Evolutionary conservation across 2,329 filamentous ascomycete genomes (phyloP).

Genomic region (Sphaerostilbella broomeana): DNA sequence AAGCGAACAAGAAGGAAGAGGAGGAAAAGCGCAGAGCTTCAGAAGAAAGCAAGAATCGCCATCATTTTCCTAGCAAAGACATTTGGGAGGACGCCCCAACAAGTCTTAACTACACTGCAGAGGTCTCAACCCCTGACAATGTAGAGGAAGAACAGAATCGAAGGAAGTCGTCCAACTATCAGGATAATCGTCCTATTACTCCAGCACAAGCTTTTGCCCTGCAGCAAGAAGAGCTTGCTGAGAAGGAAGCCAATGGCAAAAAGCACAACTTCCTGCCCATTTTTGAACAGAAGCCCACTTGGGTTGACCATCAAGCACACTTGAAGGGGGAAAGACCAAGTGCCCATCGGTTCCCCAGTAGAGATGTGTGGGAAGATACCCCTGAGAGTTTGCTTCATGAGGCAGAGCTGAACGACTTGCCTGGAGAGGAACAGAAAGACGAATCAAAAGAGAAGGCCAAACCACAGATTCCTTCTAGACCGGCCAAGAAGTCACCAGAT

Average conservation of each 20-base stretch:
- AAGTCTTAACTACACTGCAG: conserved; percentile 71
- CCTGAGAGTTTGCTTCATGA: conserved; percentile 77
- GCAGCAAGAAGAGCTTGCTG: conserved; percentile 58
- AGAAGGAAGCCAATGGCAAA: conserved; percentile 39
- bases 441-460: no score
- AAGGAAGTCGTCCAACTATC: conserved; percentile 23
- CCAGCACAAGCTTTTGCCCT: conserved; percentile 60
- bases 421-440: conserved; percentile 20
- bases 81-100: conserved; percentile 95
- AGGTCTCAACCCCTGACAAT: conserved; percentile 70
- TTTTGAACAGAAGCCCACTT: conserved; percentile 33
- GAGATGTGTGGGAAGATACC: conserved; percentile 90
- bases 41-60: conserved; percentile 49
- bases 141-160: conserved; percentile 26
- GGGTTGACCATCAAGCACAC: conserved; percentile 42
- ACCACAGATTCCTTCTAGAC: conserved; percentile 22
- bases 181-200: conserved; percentile 40
- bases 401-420: conserved; percentile 55
- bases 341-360: conserved; percentile 72
- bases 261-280: conserved; percentile 24
- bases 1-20: conserved; percentile 38
- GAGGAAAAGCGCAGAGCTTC: conserved; percentile 34
- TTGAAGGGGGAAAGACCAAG: conserved; percentile 47
- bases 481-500: conserved; percentile 34
- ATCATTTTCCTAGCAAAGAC: conserved; percentile 85